phyloP scores from a whole-genome alignment of 2,329 filamentous ascomycete species.

The Botryotinia globosa region DNA sequence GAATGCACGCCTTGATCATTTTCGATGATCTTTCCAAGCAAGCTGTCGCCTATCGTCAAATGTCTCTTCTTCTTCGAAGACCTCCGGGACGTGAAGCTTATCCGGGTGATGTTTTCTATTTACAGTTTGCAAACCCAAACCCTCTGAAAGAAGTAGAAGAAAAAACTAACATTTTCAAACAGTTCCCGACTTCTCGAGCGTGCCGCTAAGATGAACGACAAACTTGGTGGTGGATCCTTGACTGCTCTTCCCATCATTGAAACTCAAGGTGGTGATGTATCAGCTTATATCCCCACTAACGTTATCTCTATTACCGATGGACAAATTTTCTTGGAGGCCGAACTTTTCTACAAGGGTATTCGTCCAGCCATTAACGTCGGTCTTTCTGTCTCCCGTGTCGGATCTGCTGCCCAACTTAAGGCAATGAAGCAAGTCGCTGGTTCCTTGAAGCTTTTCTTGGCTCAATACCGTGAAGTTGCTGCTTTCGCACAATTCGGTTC shows the following conservation, averaged over 20 bases:
- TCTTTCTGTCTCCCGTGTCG: slow-evolving; percentile 99
- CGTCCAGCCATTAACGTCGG: slow-evolving; percentile 99
- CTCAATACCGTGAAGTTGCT: slow-evolving; percentile 99
- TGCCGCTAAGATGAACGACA: slow-evolving; percentile 98
- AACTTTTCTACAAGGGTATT: slow-evolving; percentile 99
- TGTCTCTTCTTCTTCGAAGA: slow-evolving; percentile 96
- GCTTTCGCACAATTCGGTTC: slow-evolving; percentile 99
- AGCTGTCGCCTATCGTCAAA: slow-evolving; percentile 96
- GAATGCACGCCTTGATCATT: slow-evolving; percentile 85
- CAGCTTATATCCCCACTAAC: slow-evolving; percentile 99
- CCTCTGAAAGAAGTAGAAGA: no score
- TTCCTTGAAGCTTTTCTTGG: slow-evolving; percentile 99
- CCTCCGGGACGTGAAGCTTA: slow-evolving; percentile 99
- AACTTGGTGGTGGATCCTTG: slow-evolving; percentile 91
- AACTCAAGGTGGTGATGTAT: slow-evolving; percentile 99
- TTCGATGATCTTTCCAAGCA: slow-evolving; percentile 98
- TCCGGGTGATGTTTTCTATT: slow-evolving; percentile 96
- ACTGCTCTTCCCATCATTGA: slow-evolving; percentile 98
- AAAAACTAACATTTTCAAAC: neutral
- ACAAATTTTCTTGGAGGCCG: slow-evolving; percentile 99
- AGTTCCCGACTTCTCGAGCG: slow-evolving; percentile 93
- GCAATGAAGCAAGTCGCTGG: slow-evolving; percentile 99
- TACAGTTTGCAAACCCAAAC: no score
- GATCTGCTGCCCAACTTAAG: slow-evolving; percentile 98
- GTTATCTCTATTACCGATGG: slow-evolving; percentile 99